A percentile compares a stretch with the other conserved stretches of the same genome.
Conservation (phyloP, 2,329 filamentous ascomycete genomes). For the Neurospora crassa region DNA sequence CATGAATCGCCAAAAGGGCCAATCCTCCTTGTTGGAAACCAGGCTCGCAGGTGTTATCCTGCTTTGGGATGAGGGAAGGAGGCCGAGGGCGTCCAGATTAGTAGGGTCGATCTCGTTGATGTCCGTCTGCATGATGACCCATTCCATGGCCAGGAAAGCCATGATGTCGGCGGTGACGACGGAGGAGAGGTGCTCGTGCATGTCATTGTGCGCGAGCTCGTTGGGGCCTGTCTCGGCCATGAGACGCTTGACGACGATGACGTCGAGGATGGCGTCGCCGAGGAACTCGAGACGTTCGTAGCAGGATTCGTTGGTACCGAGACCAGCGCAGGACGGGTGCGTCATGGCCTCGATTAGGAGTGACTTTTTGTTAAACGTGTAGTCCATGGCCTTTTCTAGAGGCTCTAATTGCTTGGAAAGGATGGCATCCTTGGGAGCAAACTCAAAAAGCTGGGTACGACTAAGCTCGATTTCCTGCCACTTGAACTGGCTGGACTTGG, state of each 20-base stretch:
- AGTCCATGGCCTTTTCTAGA: slow-evolving; percentile 59
- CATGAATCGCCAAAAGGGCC: slow-evolving; percentile 62
- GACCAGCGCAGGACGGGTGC: slow-evolving; percentile 49
- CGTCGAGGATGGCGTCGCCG: slow-evolving; percentile 77
- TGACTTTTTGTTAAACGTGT: slow-evolving; percentile 57
- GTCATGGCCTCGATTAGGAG: slow-evolving; percentile 74
- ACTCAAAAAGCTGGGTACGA: slow-evolving; percentile 33
- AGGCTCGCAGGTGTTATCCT: not conserved
- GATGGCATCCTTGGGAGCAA: slow-evolving; percentile 25
- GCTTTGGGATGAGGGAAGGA: not conserved
- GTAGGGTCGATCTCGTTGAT: slow-evolving; percentile 14
- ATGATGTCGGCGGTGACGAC: slow-evolving; percentile 75
- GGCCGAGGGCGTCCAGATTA: slow-evolving; percentile 9
- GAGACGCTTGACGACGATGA: slow-evolving; percentile 57
- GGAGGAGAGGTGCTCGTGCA: slow-evolving; percentile 69
- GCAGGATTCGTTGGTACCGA: slow-evolving; percentile 35
- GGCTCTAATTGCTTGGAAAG: slow-evolving; percentile 33
- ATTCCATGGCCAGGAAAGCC: slow-evolving; percentile 63
- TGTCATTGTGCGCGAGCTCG: slow-evolving; percentile 40
- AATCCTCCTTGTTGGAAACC: slow-evolving; percentile 13
- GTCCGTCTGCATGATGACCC: slow-evolving; percentile 22
- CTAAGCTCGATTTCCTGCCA: slow-evolving; percentile 40
- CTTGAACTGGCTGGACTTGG: slow-evolving; percentile 28
- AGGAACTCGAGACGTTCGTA: slow-evolving; percentile 78
- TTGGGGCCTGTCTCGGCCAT: slow-evolving; percentile 29